These are phyloP conservation scores for Gamarada debralockiae DNA, from an alignment of 495 filamentous ascomycete species.

Conservation along the genomic window DNA sequence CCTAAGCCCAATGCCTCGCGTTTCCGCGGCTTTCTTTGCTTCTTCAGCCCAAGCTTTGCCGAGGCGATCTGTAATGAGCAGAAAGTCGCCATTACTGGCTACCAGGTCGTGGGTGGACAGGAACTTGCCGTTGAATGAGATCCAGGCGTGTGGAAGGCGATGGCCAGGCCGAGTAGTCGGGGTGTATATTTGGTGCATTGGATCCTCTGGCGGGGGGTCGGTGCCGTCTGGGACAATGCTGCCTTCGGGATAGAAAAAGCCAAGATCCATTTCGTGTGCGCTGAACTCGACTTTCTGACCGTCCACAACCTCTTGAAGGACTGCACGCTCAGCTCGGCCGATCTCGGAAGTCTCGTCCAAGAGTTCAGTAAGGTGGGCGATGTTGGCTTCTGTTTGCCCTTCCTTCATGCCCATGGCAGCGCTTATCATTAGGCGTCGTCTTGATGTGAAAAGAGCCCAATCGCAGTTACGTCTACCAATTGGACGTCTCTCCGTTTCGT, in stretches of 20 bases:
- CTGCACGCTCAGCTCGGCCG: conserved; percentile 20
- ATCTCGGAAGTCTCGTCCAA: conserved; percentile 21
- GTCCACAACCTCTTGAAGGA: conserved; percentile 28
- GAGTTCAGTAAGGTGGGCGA: not conserved
- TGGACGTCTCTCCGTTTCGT: conserved; percentile 35
- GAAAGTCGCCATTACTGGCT: conserved; percentile 25
- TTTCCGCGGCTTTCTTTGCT: conserved; percentile 3
- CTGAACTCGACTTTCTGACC: conserved; percentile 31
- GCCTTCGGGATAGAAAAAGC: conserved; percentile 29
- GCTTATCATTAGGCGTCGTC: conserved; percentile 20
- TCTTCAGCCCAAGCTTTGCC: conserved; percentile 30
- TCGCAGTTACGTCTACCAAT: conserved; percentile 35
- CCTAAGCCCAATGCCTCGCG: not conserved
- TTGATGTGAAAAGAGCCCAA: conserved; percentile 25
- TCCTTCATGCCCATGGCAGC: conserved; percentile 29
- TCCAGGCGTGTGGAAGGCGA: conserved; percentile 37
- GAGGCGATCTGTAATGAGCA: conserved; percentile 32
- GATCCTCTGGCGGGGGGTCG: not conserved
- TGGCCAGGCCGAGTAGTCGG: conserved; percentile 33
- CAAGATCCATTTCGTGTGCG: conserved; percentile 40
- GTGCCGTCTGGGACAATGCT: conserved; percentile 1
- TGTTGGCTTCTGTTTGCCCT: conserved; percentile 20
- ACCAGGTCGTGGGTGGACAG: conserved; percentile 33
- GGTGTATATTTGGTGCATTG: not conserved
- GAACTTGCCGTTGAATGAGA: conserved; percentile 23